Conservation (phyloP, 2,329 filamentous ascomycete species). For the Aspergillus transmontanensis region DNA sequence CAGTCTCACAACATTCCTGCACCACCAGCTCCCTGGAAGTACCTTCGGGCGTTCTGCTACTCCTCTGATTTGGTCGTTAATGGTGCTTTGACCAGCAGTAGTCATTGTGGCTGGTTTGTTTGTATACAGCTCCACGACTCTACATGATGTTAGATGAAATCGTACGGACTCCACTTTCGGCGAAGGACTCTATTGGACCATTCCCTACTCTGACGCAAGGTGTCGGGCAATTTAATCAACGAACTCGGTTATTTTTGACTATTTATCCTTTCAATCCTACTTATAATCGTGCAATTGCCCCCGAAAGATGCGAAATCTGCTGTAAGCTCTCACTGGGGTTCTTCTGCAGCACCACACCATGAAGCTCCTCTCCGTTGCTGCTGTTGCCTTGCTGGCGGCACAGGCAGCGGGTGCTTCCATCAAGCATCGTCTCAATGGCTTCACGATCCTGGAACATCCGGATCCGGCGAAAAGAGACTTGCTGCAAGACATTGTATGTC, state of each 20-base stretch:
- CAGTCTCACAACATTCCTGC: background rate
- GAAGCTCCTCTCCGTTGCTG: slow-evolving; percentile 40
- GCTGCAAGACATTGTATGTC: slow-evolving; percentile 43
- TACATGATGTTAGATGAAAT: slow-evolving; percentile 4
- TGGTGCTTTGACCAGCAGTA: background rate
- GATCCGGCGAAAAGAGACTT: slow-evolving; percentile 48
- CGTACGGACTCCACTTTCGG: background rate
- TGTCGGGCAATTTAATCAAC: background rate
- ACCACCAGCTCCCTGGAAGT: background rate
- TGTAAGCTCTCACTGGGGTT: background rate
- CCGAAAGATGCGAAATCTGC: background rate
- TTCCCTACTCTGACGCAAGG: background rate
- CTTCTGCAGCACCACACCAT: slow-evolving; percentile 27
- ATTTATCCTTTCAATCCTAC: background rate
- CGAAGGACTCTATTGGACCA: background rate
- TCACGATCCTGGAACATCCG: slow-evolving; percentile 47
- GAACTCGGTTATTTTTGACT: background rate
- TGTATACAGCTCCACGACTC: background rate
- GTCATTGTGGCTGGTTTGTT: background rate
- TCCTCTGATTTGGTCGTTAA: background rate
- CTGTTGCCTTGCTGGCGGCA: slow-evolving; percentile 43
- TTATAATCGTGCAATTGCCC: background rate
- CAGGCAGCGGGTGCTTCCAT: slow-evolving; percentile 52
- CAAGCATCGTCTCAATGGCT: slow-evolving; percentile 52
- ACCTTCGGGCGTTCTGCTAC: background rate